A percentile compares a stretch with the other conserved stretches of the same genome.
These are phyloP conservation scores for Phialophora macrospora DNA, from an alignment of 2,329 filamentous ascomycete species.

Conservation along the genomic window DNA sequence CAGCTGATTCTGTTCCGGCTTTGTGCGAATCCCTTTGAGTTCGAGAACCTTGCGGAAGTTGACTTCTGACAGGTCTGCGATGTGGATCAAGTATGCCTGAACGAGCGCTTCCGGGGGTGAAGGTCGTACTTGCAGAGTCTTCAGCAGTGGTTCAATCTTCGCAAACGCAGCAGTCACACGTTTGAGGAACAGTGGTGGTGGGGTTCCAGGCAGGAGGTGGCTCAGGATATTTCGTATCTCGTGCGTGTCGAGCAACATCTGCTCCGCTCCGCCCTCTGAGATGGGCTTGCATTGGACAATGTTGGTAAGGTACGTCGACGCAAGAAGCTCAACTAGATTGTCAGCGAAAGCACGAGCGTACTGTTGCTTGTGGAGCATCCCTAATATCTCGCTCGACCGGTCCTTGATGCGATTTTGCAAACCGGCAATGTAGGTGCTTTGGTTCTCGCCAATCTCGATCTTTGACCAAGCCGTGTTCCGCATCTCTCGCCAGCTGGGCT, in stretches of 20 bases:
- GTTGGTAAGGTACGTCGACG: constrained; percentile 76
- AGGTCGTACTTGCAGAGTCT: constrained; percentile 91
- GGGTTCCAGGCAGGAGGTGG: constrained; percentile 67
- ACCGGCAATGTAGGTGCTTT: constrained; percentile 88
- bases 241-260: constrained; percentile 97
- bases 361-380: constrained; percentile 81
- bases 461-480: constrained; percentile 92
- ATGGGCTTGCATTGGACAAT: constrained; percentile 89
- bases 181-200: constrained; percentile 74
- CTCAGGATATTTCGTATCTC: constrained; percentile 80
- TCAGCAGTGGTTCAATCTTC: constrained; percentile 88
- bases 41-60: constrained; percentile 98
- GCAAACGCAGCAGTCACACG: constrained; percentile 82
- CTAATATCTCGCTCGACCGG: constrained; percentile 74
- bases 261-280: constrained; percentile 91
- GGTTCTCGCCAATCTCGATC: constrained; percentile 90
- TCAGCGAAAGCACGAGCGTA: constrained; percentile 95
- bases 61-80: constrained; percentile 86
- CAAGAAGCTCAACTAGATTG: constrained; percentile 87
- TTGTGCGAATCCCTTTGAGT: constrained; percentile 83
- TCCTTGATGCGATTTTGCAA: constrained; percentile 74
- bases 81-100: constrained; percentile 96
- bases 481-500: constrained; percentile 95
- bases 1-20: constrained; percentile 78
- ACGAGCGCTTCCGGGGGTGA: constrained; percentile 92